Evolutionary conservation across 1,284 basidiomycete species (phyloP).

Genomic region (Irpex lacteus): DNA sequence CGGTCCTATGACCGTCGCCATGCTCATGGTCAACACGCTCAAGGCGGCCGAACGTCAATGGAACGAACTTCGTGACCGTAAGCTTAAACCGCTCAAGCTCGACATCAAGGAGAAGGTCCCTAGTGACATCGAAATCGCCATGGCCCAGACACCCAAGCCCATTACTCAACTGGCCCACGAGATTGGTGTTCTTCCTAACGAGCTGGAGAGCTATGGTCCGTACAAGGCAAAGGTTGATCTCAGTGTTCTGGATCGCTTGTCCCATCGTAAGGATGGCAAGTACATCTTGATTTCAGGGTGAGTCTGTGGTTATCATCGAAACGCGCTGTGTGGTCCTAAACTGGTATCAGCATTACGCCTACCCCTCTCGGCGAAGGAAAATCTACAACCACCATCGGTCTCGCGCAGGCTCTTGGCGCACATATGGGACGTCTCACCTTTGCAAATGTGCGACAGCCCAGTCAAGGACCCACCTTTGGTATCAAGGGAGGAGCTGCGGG

Average conservation of each 20-base stretch:
- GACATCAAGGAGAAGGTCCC: conserved; percentile 85
- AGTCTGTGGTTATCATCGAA: conserved; percentile 17
- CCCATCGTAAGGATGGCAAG: conserved; percentile 90
- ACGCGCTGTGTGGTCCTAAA: not conserved
- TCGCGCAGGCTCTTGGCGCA: conserved; percentile 95
- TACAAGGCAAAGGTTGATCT: conserved; percentile 99
- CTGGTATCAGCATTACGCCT: conserved; percentile 79
- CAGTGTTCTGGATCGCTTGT: conserved; percentile 81
- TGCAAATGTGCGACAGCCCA: conserved; percentile 98
- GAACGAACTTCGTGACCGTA: conserved; percentile 62
- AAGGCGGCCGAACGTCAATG: conserved; percentile 82
- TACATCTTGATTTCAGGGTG: conserved; percentile 95
- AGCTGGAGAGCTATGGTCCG: conserved; percentile 93
- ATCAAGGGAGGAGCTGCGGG: conserved; percentile 99
- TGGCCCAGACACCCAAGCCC: conserved; percentile 92
- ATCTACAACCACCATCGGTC: conserved; percentile 97
- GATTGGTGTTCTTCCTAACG: conserved; percentile 84
- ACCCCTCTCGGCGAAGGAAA: conserved; percentile 98
- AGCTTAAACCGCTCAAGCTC: conserved; percentile 79
- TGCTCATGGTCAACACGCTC: conserved; percentile 97
- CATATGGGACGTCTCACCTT: conserved; percentile 92
- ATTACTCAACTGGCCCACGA: conserved; percentile 84
- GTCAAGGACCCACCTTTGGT: conserved; percentile 98
- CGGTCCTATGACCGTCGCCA: conserved; percentile 98
- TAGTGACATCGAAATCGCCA: conserved; percentile 94